Evolutionary conservation across 108 stramenopile species (phyloP).

Genomic region (Craspedostauros australis): DNA sequence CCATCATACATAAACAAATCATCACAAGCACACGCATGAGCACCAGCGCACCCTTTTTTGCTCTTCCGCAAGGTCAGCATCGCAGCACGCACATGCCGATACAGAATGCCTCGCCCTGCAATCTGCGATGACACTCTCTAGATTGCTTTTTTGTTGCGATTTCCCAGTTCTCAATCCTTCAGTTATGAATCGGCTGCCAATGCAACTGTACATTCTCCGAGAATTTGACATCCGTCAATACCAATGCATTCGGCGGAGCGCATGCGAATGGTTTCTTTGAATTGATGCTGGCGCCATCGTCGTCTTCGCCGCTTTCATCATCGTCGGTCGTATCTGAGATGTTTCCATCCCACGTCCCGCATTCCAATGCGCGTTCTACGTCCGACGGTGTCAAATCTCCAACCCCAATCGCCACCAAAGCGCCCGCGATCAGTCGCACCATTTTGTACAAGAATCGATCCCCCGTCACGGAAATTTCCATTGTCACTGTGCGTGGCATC

Average conservation of each 20-base stretch:
- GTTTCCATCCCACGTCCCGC: slow-evolving; percentile 7
- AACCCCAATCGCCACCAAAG: slow-evolving; percentile 57
- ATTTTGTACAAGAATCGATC: slow-evolving; percentile 84
- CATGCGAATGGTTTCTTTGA: slow-evolving; percentile 14
- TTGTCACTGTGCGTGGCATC: slow-evolving; percentile 19
- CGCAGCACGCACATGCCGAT: no score
- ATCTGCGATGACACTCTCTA: background rate
- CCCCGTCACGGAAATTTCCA: slow-evolving; percentile 43
- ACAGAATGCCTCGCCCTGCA: no score
- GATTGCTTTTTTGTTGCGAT: background rate
- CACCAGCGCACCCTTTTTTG: no score
- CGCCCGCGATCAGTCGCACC: slow-evolving; percentile 72
- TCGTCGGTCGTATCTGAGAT: slow-evolving; percentile 2
- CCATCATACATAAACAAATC: no score
- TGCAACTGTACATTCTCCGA: slow-evolving; percentile 15
- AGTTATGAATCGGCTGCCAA: slow-evolving; percentile 31
- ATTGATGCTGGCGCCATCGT: background rate
- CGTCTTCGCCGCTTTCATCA: background rate
- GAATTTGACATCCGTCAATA: slow-evolving; percentile 26
- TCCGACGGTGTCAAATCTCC: slow-evolving; percentile 34
- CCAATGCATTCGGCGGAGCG: slow-evolving; percentile 51
- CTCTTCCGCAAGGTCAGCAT: no score
- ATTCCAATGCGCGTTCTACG: slow-evolving; percentile 36
- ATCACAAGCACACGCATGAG: no score
- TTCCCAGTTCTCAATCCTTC: background rate